Base-by-base conservation (phyloP, 176 grass and related monocot species). In the maize (Zea mays) region DNA sequence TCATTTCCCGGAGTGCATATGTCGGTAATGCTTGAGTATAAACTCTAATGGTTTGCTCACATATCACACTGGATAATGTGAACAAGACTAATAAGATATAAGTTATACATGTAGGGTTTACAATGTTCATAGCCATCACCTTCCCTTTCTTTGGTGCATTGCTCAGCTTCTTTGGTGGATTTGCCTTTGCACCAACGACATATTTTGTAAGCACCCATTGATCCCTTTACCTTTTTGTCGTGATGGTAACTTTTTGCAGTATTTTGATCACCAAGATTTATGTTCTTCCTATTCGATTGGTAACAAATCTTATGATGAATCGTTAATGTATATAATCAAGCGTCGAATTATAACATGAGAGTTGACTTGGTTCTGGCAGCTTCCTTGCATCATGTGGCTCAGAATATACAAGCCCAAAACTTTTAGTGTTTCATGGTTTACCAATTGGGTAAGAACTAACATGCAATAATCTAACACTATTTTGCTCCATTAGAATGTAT, bases 301-400 rank as follows among this genome's bases (percentile, higher is more conserved):
- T 54, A 54, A 54, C 4, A 54, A 17, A 54, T 54, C 49, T 7
- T 54, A 54, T 51, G 49, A 5, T 51, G 49, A 51, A 16, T 6
- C 5, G 6, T 56, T 56, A 56, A 7, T 1, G 19, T 8, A 56
- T 56, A 56, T 56, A 56, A 3, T 57, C n/a, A 57, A n/a, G 17
- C 6, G 7, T 38, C 9, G 10, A 67, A 10, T 43, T 7, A 40
- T 9, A 17, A 17, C 7, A 5, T 34, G 2, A 45, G 20, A 61
- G 67, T 9, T 84, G 34, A 80, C 7, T 51, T 59, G 3, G 4
- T 78, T 61, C 16, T 75, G 43, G 47, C 77, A 97, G 94, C 89
- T 97, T 55, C 94, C 94, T 4, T 97, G 94, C 73, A 65, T 93
- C 27, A 93, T 97, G 79, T 97, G 94, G 94, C 82, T 97, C 5